Evolutionary conservation across 495 filamentous ascomycete species (phyloP), one percentile per base, ranked within the genome.

Genomic region (Arthonia radiata): DNA sequence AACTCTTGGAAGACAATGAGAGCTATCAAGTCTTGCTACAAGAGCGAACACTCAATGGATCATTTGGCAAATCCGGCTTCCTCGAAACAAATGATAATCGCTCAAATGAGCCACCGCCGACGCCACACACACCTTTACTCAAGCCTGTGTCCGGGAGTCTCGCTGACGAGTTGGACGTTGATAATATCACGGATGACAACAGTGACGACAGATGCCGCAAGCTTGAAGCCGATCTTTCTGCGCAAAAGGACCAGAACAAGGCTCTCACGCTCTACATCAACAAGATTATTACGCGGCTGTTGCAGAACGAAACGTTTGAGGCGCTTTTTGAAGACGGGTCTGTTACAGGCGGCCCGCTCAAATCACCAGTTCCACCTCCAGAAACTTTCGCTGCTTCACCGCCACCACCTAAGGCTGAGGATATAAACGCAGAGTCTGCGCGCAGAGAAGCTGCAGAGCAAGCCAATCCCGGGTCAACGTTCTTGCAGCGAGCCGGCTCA

Each of bases 1-100:
- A 82, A 18, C 48, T 97, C 29, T 86, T 92, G 78, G 86, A 97
- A 49, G 86, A 97, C 46, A 93, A 93, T 39, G 86, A 97, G 44
- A 90, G 79, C 44, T 97, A 86, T 43, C 86, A 97, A 42, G 61
- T 97, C 12, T 66, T 97, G 2, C 67, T 94, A 2, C 75, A 74
- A 35, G 80, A 93, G 39, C 76, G 79, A 52, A 93, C 86, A 0
- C 58, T 97, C 21, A 89, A 90, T 35, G 86, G 86, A 15, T 83
- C 93, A 38, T 89, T 92, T 40, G 61, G 67, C 34, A 76, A 79
- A 35, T 69, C 67, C 30, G 78, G 91, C 35, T 79, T 83, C 46
- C 71, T 90, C 63, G n/a, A 46, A 31, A 13, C n/a, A 14, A 29
- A 17, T 15, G 25, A 21, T 8, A 18, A 17, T 10, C 25, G 26